A percentile compares a stretch with the other conserved stretches of the same genome.
These are phyloP conservation scores for Chaetomium strumarium DNA, from an alignment of 2,329 filamentous ascomycete genomes.

Conservation along the genomic window DNA sequence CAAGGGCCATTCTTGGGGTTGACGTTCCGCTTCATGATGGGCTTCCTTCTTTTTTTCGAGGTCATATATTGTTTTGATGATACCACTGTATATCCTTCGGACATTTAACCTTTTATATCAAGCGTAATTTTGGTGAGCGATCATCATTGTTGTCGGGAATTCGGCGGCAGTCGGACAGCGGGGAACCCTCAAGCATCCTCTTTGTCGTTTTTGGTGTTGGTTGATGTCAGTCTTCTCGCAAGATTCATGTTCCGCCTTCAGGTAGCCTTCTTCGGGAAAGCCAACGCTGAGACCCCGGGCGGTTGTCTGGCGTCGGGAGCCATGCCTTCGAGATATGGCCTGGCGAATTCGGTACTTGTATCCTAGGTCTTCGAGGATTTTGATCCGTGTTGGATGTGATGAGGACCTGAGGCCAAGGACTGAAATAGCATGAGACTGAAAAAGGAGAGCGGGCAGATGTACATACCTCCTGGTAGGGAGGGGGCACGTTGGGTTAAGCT, in stretches of 20 bases:
- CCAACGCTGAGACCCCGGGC: neutral
- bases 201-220: neutral
- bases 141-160: neutral
- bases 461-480: constrained; percentile 1
- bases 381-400: neutral
- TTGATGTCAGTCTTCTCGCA: neutral
- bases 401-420: neutral
- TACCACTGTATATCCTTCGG: constrained; percentile 15
- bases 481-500: constrained; percentile 15
- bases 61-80: constrained; percentile 10
- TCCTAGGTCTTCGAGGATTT: neutral
- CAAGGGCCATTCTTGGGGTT: too few relatives aligned
- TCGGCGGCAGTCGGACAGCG: neutral
- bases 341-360: neutral
- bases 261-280: neutral
- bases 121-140: constrained; percentile 9
- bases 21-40: neutral
- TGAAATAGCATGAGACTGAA: neutral
- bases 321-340: neutral
- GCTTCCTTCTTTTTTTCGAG: neutral
- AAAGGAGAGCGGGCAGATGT: neutral
- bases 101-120: neutral
- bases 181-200: constrained; percentile 1
- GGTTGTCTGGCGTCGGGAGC: neutral
- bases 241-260: neutral